Evolutionary conservation across 176 grass and related monocot species (phyloP).

Genomic region (Poa annua): DNA sequence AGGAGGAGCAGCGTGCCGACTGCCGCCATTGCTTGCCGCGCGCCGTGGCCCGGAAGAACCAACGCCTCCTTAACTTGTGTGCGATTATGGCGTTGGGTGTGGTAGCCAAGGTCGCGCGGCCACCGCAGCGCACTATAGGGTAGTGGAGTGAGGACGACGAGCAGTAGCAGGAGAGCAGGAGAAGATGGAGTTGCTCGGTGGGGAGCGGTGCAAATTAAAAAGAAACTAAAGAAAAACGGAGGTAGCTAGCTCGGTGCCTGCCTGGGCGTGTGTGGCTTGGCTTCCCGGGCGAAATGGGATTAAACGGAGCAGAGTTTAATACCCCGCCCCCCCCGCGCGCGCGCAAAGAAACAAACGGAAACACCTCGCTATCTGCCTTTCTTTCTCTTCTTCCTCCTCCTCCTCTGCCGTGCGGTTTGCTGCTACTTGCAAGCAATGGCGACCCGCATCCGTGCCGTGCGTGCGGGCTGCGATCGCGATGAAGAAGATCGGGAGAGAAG

Average conservation of each 20-base stretch:
- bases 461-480: neutral
- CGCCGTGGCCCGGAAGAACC: too few species aligned
- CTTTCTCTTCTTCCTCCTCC: neutral
- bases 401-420: neutral
- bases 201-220: neutral
- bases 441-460: neutral
- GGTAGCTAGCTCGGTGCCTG: neutral
- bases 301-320: slow-evolving; percentile 34
- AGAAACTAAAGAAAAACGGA: neutral
- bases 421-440: slow-evolving; percentile 42
- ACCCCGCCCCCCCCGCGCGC: neutral
- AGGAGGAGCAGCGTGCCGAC: neutral
- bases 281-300: slow-evolving; percentile 30
- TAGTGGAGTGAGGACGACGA: slow-evolving; percentile 16
- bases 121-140: neutral
- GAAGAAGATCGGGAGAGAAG: neutral
- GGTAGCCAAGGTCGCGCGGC: slow-evolving; percentile 21
- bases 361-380: slow-evolving; percentile 17
- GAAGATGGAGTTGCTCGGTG: slow-evolving; percentile 32
- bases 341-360: neutral
- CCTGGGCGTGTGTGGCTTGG: slow-evolving; percentile 13
- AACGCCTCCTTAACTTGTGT: too few species aligned
- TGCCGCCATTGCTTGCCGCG: too few species aligned
- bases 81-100: slow-evolving; percentile 33
- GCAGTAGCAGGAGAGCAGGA: neutral